Conservation (phyloP, 2,329 filamentous ascomycete species). For the Capronia coronata region DNA sequence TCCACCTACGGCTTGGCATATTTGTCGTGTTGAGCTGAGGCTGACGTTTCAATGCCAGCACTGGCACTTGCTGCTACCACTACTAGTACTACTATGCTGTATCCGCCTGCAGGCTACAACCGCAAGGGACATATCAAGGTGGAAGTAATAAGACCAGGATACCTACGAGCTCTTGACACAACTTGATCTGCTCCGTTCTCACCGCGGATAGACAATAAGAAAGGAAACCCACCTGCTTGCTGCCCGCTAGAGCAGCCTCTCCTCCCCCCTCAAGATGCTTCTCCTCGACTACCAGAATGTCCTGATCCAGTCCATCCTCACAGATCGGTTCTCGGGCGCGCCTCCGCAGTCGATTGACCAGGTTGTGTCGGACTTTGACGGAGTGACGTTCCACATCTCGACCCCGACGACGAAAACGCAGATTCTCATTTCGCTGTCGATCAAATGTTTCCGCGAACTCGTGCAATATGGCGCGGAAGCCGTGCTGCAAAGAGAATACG, state of each 20-base stretch:
- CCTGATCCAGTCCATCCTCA: conserved; percentile 90
- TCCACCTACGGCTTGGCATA: neutral
- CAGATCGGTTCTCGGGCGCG: conserved; percentile 80
- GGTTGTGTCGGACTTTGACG: conserved; percentile 97
- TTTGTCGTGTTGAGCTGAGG: neutral
- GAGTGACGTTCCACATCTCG: conserved; percentile 96
- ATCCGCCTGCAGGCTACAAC: neutral
- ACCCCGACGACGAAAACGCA: conserved; percentile 90
- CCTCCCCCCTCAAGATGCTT: conserved; percentile 54
- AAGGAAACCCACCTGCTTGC: neutral
- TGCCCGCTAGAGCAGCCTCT: neutral
- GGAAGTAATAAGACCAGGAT: neutral
- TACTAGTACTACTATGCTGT: too few species aligned
- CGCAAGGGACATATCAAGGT: too few species aligned
- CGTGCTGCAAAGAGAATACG: conserved; percentile 91
- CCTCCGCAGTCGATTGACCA: conserved; percentile 71
- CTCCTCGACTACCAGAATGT: conserved; percentile 99
- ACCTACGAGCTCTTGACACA: neutral
- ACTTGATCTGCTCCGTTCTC: neutral
- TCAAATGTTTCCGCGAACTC: conserved; percentile 91
- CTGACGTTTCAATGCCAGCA: neutral
- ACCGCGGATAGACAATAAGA: neutral
- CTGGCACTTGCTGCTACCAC: neutral
- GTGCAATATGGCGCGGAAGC: conserved; percentile 87
- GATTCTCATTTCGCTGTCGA: conserved; percentile 88